Percentiles rank a stretch among this genome's conserved stretches.
phyloP scores from a whole-genome alignment of 2,329 filamentous ascomycete species.

The Aureobasidium vineae region DNA sequence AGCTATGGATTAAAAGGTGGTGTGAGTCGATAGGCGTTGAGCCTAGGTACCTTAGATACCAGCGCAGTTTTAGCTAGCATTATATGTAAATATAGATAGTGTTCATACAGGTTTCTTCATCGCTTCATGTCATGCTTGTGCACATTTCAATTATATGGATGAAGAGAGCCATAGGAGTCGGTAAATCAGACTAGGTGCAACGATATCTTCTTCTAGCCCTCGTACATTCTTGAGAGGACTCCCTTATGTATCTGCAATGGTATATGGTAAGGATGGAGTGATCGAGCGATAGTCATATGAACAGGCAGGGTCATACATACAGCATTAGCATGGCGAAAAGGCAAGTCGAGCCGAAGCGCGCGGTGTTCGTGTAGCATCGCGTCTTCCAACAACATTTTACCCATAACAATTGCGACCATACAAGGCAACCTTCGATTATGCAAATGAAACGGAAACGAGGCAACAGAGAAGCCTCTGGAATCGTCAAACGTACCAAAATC shows the following conservation, averaged over 20 bases:
- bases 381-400: neutral
- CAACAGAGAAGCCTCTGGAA: neutral
- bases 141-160: neutral
- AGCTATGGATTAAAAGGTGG: neutral
- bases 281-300: too few relatives aligned
- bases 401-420: neutral
- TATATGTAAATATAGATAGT: neutral
- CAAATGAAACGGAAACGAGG: constrained; percentile 16
- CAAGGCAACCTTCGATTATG: neutral
- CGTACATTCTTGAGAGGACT: too few relatives aligned
- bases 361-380: constrained; percentile 4
- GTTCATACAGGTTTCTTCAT: too few relatives aligned
- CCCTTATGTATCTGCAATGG: neutral
- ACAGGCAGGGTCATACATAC: neutral
- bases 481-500: constrained; percentile 1
- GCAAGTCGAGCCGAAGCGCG: constrained; percentile 21
- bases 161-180: neutral
- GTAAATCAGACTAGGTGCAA: neutral
- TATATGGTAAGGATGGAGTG: neutral
- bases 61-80: constrained; percentile 3
- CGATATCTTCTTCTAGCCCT: neutral
- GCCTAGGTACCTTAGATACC: neutral
- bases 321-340: neutral
- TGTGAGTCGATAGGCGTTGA: neutral
- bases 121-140: neutral